Base-by-base conservation (phyloP, 1,139 yeast genomes). In the Candida labiduridarum region DNA sequence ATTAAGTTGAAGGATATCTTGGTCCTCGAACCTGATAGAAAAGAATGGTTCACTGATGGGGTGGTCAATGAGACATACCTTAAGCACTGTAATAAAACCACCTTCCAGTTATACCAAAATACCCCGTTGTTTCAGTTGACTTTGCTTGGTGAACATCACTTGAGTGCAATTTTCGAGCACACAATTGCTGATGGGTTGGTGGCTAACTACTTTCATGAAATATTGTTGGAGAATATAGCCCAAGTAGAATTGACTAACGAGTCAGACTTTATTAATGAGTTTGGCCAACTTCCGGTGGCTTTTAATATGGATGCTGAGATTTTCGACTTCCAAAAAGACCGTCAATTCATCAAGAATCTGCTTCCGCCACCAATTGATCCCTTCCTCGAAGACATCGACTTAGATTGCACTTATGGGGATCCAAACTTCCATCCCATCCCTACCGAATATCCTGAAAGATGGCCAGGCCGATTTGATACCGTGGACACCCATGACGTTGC, bases 131-230 rank as follows among this genome's bases (percentile, higher is more conserved):
- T 76, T 54, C 65, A 64, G 43, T 45, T 74, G 48, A 46, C 71
- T n/a, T 44, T 69, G 22, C 54, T 67, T 12, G 72, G 68, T 1
- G 50, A 57, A 0, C 47, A 51, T 25, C 56, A 65, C n/a, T 53
- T 75, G 34, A 59, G 68, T 5, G 69, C 58, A 2, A 64, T 65
- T 0, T 66, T 73, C 38, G 80, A 76, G 45, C 81, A 76, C 54
- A 67, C 79, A 1, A 64, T 74, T 29, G 69, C 67, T 12, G 81
- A 76, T 57, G 81, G 80, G 0, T 60, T 74, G 5, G 76, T 69
- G n/a, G 79, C 72, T 0, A 62, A 61, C 36, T 63, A 64, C 44
- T 69, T 76, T 57, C 79, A 75, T 52, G 74, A 74, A 56, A 61
- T 66, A 11, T 65, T 76, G 27, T 56, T 73, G 18, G 64, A 67